Conservation (phyloP, 176 grass and related monocot species). For the Juncus effusus region DNA sequence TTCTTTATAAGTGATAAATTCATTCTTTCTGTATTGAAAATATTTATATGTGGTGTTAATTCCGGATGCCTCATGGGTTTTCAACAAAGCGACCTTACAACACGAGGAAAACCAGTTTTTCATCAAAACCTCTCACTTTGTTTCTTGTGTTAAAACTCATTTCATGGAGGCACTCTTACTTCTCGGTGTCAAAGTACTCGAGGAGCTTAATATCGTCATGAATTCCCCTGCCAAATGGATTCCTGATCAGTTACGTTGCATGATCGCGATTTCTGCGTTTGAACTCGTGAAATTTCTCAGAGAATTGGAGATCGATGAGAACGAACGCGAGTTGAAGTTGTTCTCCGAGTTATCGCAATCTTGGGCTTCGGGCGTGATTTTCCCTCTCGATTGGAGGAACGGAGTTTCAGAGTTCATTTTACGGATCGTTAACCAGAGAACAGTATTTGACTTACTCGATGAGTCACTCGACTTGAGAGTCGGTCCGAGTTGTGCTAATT, state of each 20-base stretch:
- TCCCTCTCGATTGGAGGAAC: no score
- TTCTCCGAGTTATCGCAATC: no score
- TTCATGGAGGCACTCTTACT: conserved; percentile 43
- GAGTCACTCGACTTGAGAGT: not conserved
- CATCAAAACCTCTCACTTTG: conserved; percentile 28
- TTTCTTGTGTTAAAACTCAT: conserved; percentile 40
- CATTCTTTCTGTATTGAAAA: no score
- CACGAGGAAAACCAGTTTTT: conserved; percentile 24
- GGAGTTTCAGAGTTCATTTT: no score
- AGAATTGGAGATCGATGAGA: no score
- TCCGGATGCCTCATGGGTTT: conserved; percentile 35
- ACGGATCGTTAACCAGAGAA: not conserved
- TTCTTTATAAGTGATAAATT: no score
- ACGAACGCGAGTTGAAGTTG: no score
- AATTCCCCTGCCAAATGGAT: conserved; percentile 1
- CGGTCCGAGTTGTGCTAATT: no score
- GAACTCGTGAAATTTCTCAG: not conserved
- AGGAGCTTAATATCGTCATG: conserved; percentile 42
- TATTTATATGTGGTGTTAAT: conserved; percentile 38
- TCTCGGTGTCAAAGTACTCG: conserved; percentile 48
- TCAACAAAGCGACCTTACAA: conserved; percentile 25
- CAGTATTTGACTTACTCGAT: no score
- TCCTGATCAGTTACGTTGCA: conserved; percentile 25
- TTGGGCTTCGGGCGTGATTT: no score
- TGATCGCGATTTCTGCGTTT: conserved; percentile 26